phyloP scores from a whole-genome alignment of 768 basidiomycete genomes.

The Phylloporus arenicola region DNA sequence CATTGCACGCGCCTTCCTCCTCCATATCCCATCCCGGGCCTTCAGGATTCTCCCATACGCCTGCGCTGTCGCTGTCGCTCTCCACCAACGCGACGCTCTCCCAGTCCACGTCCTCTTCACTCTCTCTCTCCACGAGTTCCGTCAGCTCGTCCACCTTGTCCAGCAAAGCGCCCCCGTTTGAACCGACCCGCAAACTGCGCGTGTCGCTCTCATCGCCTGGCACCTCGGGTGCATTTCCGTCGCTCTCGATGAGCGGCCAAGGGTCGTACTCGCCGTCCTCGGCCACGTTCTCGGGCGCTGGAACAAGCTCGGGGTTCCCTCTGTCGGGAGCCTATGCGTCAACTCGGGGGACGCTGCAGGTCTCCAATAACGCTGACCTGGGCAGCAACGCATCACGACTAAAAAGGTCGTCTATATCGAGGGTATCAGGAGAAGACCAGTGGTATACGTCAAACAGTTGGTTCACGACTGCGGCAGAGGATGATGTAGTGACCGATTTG shows the following conservation, averaged over 20 bases:
- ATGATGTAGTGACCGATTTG: background rate
- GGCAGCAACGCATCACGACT: slow-evolving; percentile 5
- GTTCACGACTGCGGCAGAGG: background rate
- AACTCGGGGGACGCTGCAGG: slow-evolving; percentile 9
- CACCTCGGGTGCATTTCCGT: slow-evolving; percentile 12
- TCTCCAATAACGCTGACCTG: slow-evolving; percentile 6
- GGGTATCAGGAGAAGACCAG: slow-evolving; percentile 14
- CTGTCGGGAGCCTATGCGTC: slow-evolving; percentile 13
- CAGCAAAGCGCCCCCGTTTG: slow-evolving; percentile 50
- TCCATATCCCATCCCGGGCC: slow-evolving; percentile 16
- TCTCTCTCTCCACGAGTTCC: slow-evolving; percentile 28
- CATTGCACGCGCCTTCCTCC: slow-evolving; percentile 9
- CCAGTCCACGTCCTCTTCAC: slow-evolving; percentile 18
- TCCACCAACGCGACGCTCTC: slow-evolving; percentile 15
- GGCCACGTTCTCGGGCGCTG: slow-evolving; percentile 5
- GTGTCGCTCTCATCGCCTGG: slow-evolving; percentile 19
- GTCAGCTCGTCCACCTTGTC: slow-evolving; percentile 41
- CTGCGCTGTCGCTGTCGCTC: slow-evolving; percentile 11
- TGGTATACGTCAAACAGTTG: slow-evolving; percentile 11
- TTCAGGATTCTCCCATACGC: slow-evolving; percentile 10
- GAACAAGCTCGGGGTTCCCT: slow-evolving; percentile 9
- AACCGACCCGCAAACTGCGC: slow-evolving; percentile 36
- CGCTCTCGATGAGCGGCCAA: slow-evolving; percentile 12
- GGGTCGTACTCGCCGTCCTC: slow-evolving; percentile 18
- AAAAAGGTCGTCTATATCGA: slow-evolving; percentile 11